phyloP scores from a whole-genome alignment of 2,329 filamentous ascomycete genomes.

The Monilinia fructigena region DNA sequence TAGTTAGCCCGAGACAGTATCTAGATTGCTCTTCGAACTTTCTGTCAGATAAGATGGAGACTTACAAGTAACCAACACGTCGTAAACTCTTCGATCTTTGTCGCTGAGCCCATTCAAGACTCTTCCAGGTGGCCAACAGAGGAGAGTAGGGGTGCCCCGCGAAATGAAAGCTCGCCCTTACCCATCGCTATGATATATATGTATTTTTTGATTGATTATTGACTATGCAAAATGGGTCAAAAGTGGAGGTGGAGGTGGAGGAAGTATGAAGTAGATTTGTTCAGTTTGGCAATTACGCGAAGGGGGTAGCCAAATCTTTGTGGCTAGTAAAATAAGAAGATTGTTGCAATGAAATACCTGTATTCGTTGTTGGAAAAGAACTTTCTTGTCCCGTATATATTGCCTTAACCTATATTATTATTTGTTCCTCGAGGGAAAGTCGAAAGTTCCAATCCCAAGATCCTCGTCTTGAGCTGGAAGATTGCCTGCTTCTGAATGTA shows the following conservation, averaged over 20 bases:
- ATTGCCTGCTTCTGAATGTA: background rate
- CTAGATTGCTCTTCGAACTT: background rate
- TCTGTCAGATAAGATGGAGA: too few relatives aligned
- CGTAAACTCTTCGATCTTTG: background rate
- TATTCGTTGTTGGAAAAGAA: background rate
- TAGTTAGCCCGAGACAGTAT: background rate
- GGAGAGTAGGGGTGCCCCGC: background rate
- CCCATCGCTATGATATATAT: background rate
- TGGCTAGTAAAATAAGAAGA: background rate
- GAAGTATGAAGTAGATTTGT: background rate
- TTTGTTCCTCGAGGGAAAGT: background rate
- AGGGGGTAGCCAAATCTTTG: background rate
- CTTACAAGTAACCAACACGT: background rate
- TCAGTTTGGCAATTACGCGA: background rate
- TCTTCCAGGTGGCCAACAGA: background rate
- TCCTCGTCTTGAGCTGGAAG: background rate
- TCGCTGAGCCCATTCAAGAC: background rate
- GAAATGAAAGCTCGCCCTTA: background rate
- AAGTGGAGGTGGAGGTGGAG: background rate
- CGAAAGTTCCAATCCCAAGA: background rate
- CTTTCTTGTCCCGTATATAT: background rate
- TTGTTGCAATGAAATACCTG: background rate
- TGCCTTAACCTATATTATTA: background rate
- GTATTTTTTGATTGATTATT: background rate
- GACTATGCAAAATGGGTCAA: background rate